A percentile compares a stretch with the other conserved stretches of the same genome.
Evolutionary conservation across 768 basidiomycete genomes (phyloP).

Genomic region (Termitomyces sp.): DNA sequence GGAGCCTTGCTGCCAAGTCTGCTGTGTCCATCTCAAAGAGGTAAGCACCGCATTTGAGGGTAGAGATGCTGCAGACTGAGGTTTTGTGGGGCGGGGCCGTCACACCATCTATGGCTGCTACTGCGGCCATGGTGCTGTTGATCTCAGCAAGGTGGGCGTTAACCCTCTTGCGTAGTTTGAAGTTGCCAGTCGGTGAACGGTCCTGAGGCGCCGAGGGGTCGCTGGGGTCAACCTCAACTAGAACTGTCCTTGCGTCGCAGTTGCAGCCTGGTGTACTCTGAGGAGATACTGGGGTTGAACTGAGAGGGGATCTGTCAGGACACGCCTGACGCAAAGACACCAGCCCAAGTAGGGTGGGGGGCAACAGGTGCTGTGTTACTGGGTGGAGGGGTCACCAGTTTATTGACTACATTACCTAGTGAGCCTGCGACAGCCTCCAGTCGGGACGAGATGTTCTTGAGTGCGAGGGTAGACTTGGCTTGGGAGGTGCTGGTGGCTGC

Average conservation of each 20-base stretch:
- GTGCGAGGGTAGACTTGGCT: conserved; percentile 1
- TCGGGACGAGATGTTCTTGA: neutral
- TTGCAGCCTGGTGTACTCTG: conserved; percentile 2
- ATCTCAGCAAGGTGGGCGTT: neutral
- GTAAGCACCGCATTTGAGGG: neutral
- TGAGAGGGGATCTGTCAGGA: neutral
- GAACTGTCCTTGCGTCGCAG: neutral
- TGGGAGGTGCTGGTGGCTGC: neutral
- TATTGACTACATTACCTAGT: neutral
- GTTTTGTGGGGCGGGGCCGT: neutral
- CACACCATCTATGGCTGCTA: neutral
- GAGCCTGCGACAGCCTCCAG: neutral
- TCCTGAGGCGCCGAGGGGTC: neutral
- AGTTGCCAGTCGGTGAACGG: neutral
- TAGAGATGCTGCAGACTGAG: neutral
- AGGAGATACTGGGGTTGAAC: neutral
- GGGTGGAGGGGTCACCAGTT: neutral
- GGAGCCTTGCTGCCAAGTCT: neutral
- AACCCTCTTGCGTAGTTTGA: neutral
- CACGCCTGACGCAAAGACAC: no score
- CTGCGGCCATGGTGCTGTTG: neutral
- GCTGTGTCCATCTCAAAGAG: neutral
- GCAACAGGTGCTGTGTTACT: neutral
- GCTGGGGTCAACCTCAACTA: neutral
- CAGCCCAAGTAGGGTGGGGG: no score